Base-by-base conservation (phyloP, 345 rosid genomes). In the Aegle marmelos region DNA sequence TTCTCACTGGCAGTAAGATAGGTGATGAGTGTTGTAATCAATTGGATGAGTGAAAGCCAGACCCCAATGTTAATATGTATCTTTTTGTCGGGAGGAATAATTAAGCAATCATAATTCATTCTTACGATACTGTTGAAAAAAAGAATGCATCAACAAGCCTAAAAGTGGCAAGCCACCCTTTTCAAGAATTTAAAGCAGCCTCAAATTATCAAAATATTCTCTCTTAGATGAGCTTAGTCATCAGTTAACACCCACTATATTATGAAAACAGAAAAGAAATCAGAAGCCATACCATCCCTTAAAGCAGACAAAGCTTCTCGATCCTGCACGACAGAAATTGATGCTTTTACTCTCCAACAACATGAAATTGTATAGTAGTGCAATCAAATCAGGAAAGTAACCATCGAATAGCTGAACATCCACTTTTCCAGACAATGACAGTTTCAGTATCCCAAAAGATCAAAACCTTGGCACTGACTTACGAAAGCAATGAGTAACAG, bases 301-400 rank as follows among this genome's bases (percentile, higher is more conserved):
- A 94, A 86, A 73, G 90, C 90, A 76, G 92, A 79, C 75, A 80
- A 75, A 36, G 86, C 91, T 62, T 91, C 96, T 48, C 50, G 89
- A 30, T 81, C 93, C 98, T 94, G 90, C 86, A 83, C 14, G 76
- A 76, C 72, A 81, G 45, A 53, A 9, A 67, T 62, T 56, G 57
- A 76, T 24, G 21, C 27, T 24, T 48, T 36, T 25, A 33, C 34
- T 25, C 56, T 63, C 62, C 11, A 50, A 28, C 10, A 30, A 21
- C 5, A 13, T 80, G 9, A 54, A 48, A 70, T 17, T 59, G 79
- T 48, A 24, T 39, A 70, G 25, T 7, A 65, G 60, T 27, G 31
- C 68, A 71, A 54, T 34, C 48, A 54, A 39, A 30, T 59, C 48
- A 59, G 57, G 34, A 56, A 17, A 19, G 25, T 50, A 45, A 41